phyloP scores from a whole-genome alignment of 192 early-diverging fungal species.

The Geosiphon pyriformis region DNA sequence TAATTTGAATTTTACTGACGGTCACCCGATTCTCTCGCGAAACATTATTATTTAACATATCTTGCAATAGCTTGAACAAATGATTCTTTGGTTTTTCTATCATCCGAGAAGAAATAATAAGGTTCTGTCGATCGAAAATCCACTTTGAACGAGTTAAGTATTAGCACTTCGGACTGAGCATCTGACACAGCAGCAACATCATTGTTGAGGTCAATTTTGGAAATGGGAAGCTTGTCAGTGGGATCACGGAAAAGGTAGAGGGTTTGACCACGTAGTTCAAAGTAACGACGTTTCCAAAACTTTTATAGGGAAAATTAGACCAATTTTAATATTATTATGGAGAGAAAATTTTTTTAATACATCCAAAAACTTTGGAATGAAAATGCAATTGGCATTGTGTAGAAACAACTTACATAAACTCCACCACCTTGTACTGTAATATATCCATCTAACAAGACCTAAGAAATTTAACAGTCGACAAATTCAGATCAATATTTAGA shows the following conservation, averaged over 20 bases:
- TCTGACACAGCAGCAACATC: conserved; percentile 36
- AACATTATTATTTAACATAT: conserved; percentile 38
- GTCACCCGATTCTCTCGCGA: too few species aligned
- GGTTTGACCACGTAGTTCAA: conserved; percentile 45
- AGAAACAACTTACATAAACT: conserved; percentile 25
- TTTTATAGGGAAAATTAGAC: conserved; percentile 21
- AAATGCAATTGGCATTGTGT: neutral
- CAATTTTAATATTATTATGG: neutral
- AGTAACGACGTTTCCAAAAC: conserved; percentile 58
- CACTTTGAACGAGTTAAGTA: conserved; percentile 47
- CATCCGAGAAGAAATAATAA: conserved; percentile 47
- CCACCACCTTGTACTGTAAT: conserved; percentile 43
- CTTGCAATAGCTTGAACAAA: conserved; percentile 39
- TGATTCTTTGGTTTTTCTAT: conserved; percentile 36
- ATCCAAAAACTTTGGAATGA: neutral
- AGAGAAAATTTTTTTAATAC: neutral
- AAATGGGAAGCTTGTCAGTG: conserved; percentile 34
- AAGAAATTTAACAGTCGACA: neutral
- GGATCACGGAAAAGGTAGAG: conserved; percentile 48
- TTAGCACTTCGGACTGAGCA: conserved; percentile 44
- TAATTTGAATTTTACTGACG: too few species aligned
- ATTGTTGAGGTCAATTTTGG: conserved; percentile 36
- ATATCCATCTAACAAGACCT: conserved; percentile 33
- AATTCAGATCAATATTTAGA: too few species aligned
- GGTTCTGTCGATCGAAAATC: conserved; percentile 37